Base-by-base conservation (phyloP, 148 eudicot species). In the Amaranthus palmeri region DNA sequence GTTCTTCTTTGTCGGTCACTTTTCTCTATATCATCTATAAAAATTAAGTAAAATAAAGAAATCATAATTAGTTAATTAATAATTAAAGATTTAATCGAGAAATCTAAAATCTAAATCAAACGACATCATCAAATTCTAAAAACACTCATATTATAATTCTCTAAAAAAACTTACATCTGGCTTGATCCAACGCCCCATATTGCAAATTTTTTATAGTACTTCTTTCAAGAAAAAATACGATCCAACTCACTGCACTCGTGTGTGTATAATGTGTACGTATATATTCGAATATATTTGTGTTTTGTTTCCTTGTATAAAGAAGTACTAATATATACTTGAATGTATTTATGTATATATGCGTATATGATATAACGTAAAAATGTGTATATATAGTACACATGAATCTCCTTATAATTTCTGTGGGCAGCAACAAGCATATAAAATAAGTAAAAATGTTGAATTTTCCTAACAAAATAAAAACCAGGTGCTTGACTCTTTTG, bases 181-280 rank as follows among this genome's bases (percentile, higher is more conserved):
- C 74, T 71, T 86, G 61, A 86, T 10, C 87, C 90, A 86, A 59
- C 90, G 87, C 8, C 81, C 84, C 90, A 86, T 86, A 3, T 55
- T 5, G 56, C 4, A 40, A 3, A 7, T n/a, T 0, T 15, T 15
- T 56, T 4, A n/a, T n/a, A 5, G 6, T 56, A 7, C 13, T 54
- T 13, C 0, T 4, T 4, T 8, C 13, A 54, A 0, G 12, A 54
- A 54, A 2, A 56, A 5, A 15, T n/a, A 13, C 15, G 7, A 17
- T 56, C 7, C 15, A 15, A 41, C 50, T 43, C 6, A 41, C 36
- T 25, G 36, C 36, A 25, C 36, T 25, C 36, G 36, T 25, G 36
- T 25, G 36, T 25, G 36, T 25, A 25, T 25, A 25, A 0, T 25
- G 36, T 25, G 2, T 25, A 25, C 2, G 36, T 25, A 25, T 25